Evolutionary conservation across 108 stramenopile species (phyloP), one percentile per base, ranked within the genome.

Genomic region (Stephanodiscus minutulus): DNA sequence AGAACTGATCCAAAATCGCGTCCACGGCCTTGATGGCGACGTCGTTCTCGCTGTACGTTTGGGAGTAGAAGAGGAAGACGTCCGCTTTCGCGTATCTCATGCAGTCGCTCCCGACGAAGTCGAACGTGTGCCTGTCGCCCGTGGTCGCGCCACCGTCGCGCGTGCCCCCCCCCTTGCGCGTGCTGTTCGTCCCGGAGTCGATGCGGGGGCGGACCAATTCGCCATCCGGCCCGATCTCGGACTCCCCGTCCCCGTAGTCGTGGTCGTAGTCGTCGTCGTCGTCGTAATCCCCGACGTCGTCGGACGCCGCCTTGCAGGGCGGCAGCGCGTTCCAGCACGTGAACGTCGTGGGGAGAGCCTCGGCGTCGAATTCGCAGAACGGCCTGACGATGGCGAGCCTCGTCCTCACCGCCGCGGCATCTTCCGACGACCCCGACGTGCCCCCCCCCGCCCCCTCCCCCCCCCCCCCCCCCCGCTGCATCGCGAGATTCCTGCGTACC

Each of bases 41-140:
- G 10, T 81, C 72, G 60, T 83, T 76, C 37, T 87, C 86, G 3
- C 81, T 74, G 62, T 84, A 83, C 11, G 87, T 86, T 62, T 86
- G 87, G 1, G 81, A 83, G 63, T 86, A 91, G 65, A 88, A 85
- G 56, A 91, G 74, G 56, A 88, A 87, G 20, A 91, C 81, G 47
- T 91, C 87, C 9, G 85, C 85, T 27, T 68, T 78, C 44, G 81
- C 81, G 5, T 60, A 43, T 61, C 81, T 77, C 79, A 86, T 77
- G 28, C 76, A 70, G 17, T 76, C 71, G 46, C 82, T 77, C 13
- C 85, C 85, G 9, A 86, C 85, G 3, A 66, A 37, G 49, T 86
- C 85, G 54, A 86, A 86, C 5, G 61, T 29, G 22, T 68, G 68
- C 20, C 72, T 49, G 13, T 79, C 70, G 0, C 50, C 59, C 7